Base-by-base conservation (phyloP, 2,329 filamentous ascomycete species). In the Samsoniella hepiali region DNA sequence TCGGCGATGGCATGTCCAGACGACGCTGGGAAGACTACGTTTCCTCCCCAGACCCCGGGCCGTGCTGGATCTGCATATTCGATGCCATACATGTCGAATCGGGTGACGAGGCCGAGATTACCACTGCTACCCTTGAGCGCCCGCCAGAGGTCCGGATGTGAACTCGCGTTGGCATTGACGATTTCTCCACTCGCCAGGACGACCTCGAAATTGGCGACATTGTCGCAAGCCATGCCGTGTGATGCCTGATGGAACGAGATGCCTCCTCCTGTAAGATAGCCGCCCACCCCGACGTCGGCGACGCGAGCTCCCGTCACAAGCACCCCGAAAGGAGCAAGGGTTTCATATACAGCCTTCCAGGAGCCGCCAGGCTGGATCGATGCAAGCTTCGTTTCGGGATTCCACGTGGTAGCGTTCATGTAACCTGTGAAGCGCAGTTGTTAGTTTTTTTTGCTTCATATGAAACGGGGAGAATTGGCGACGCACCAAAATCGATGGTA, bases 71-170 rank as follows among this genome's bases (percentile, higher is more conserved):
- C 68, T 5, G 62, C 67, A 27, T 71, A 72, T 29, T 71, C 70
- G 13, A 75, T 73, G 11, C 72, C 67, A n/a, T 69, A 65, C 70
- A 75, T 67, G 27, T 74, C 72, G 29, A 72, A 70, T 27, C 70
- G 67, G 2, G 77, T 75, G n/a, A 75, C 69, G 10, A 77, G 68
- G 13, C 78, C 79, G 13, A 80, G 77, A 66, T 82, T 83, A 62
- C 74, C 77, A 9, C 74, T 74, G 27, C 79, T 79, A 5, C 80
- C 81, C 51, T 80, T 78, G 17, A 82, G 70, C 0, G 78, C 80
- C 65, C 73, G 74, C 70, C 73, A 83, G 2, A 83, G 74, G 62
- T 82, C 79, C 0, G 71, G 34, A 62, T 82, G 74, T 5, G 73
- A 65, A 0, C 69, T 65, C 0, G 68, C 68, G 34, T 77, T 81